These are phyloP conservation scores for Trichoderma erinaceum DNA, from an alignment of 495 filamentous ascomycete genomes.

Conservation along the genomic window DNA sequence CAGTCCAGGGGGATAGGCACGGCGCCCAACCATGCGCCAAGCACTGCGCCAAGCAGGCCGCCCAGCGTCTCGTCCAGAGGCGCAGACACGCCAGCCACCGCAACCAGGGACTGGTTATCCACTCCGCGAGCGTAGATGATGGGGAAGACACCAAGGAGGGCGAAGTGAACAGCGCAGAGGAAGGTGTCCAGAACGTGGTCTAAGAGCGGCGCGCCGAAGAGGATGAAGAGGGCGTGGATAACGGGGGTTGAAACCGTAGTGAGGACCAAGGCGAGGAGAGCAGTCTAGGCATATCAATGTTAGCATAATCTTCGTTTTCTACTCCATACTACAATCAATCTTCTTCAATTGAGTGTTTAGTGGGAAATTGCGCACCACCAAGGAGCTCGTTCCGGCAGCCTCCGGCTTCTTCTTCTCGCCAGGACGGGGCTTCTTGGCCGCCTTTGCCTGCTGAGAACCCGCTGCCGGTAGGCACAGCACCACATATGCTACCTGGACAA, in stretches of 20 bases:
- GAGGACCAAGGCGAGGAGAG: constrained; percentile 57
- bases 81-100: constrained; percentile 50
- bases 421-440: constrained; percentile 31
- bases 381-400: constrained; percentile 26
- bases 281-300: constrained; percentile 42
- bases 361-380: constrained; percentile 29
- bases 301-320: not conserved
- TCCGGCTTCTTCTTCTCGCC: constrained; percentile 41
- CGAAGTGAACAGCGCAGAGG: constrained; percentile 73
- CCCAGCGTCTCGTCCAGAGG: constrained; percentile 66
- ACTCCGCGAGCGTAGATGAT: constrained; percentile 83
- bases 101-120: constrained; percentile 63
- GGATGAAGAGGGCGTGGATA: constrained; percentile 60
- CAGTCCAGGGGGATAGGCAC: constrained; percentile 95
- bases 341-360: not conserved
- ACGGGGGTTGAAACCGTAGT: constrained; percentile 49
- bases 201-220: constrained; percentile 87
- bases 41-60: constrained; percentile 54
- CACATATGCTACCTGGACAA: constrained; percentile 62
- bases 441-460: constrained; percentile 36
- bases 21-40: constrained; percentile 70
- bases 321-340: not conserved
- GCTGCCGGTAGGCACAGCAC: constrained; percentile 67
- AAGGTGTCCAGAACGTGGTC: constrained; percentile 74
- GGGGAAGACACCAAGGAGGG: constrained; percentile 65